phyloP scores from a whole-genome alignment of 2,329 filamentous ascomycete species.

The Botrytis hyacinthi region DNA sequence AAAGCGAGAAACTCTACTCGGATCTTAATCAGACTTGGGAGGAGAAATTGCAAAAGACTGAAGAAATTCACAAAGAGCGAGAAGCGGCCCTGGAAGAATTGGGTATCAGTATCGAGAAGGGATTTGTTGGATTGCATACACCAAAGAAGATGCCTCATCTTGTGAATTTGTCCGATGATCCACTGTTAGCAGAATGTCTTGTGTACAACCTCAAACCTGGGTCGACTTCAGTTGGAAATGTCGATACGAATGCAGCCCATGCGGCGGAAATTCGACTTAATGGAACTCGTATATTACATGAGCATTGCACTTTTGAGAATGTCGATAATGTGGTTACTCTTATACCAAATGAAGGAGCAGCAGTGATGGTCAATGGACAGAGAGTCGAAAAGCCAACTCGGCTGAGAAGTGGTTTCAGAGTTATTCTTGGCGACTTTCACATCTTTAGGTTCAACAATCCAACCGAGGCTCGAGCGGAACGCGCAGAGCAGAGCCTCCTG shows the following conservation, averaged over 20 bases:
- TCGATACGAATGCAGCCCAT: constrained; percentile 72
- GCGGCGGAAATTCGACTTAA: constrained; percentile 90
- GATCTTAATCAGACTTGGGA: constrained; percentile 99
- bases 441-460: constrained; percentile 99
- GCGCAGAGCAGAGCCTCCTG: constrained; percentile 82
- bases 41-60: constrained; percentile 90
- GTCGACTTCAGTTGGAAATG: constrained; percentile 89
- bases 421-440: constrained; percentile 96
- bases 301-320: constrained; percentile 95
- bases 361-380: constrained; percentile 96
- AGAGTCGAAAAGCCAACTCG: constrained; percentile 82
- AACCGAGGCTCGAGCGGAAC: constrained; percentile 88
- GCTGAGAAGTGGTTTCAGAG: constrained; percentile 86
- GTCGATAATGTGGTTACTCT: constrained; percentile 90
- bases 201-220: constrained; percentile 98
- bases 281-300: constrained; percentile 84
- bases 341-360: constrained; percentile 83
- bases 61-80: constrained; percentile 95
- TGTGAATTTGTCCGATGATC: constrained; percentile 95
- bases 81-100: constrained; percentile 93
- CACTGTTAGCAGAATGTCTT: constrained; percentile 88
- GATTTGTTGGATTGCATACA: constrained; percentile 89
- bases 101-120: constrained; percentile 98
- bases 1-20: constrained; percentile 92
- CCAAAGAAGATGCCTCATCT: constrained; percentile 99